phyloP scores from a whole-genome alignment of 306 rosid genomes.

The Mucuna pruriens region DNA sequence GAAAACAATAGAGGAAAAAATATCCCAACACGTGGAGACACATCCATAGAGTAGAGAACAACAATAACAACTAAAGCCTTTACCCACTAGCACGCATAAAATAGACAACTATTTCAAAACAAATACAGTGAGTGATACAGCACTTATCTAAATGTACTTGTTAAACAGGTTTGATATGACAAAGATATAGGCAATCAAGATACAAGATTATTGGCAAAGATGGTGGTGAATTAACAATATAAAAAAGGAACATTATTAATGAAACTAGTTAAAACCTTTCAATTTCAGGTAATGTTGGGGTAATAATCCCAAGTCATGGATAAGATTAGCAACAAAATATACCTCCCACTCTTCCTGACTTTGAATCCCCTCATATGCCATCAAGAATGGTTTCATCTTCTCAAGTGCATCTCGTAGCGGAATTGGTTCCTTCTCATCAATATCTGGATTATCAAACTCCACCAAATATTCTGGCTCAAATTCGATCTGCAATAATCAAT shows the following conservation, averaged over 20 bases:
- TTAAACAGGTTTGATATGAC: slow-evolving; percentile 1
- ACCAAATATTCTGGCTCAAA: slow-evolving; percentile 84
- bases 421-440: slow-evolving; percentile 85
- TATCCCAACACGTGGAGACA: neutral
- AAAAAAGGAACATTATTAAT: neutral
- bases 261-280: neutral
- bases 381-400: slow-evolving; percentile 93
- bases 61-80: neutral
- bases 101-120: slow-evolving; percentile 8
- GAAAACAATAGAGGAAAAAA: slow-evolving; percentile 25
- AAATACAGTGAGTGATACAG: slow-evolving; percentile 1
- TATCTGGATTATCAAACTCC: slow-evolving; percentile 92
- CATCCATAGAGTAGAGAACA: neutral
- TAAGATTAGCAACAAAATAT: slow-evolving; percentile 34
- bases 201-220: slow-evolving; percentile 27
- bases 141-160: slow-evolving; percentile 27
- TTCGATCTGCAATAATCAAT: slow-evolving; percentile 72
- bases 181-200: slow-evolving; percentile 20
- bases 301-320: slow-evolving; percentile 7
- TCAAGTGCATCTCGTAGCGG: slow-evolving; percentile 86
- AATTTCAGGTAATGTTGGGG: slow-evolving; percentile 11
- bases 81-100: neutral
- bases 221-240: neutral
- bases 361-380: slow-evolving; percentile 84
- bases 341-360: slow-evolving; percentile 99